These are phyloP conservation scores for Globisporangium irregulare DNA, from an alignment of 352 stramenopile genomes.

Conservation along the genomic window DNA sequence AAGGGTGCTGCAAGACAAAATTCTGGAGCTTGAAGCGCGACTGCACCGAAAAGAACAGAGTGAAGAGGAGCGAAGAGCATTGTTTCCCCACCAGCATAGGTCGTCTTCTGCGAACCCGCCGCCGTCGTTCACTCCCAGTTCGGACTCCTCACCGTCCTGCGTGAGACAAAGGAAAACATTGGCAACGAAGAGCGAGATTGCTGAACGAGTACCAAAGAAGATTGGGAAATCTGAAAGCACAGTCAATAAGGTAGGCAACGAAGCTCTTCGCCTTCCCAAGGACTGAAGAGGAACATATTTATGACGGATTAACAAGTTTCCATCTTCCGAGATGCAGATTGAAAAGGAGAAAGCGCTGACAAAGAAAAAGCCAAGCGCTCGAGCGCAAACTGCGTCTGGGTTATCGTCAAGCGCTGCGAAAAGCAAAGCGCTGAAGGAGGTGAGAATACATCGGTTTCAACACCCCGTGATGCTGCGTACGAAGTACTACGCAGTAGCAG, in stretches of 20 bases:
- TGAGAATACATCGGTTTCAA: neutral
- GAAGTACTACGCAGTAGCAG: too few relatives aligned
- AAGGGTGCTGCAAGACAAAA: constrained; percentile 9
- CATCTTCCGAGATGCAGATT: neutral
- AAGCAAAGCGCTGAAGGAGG: constrained; percentile 19
- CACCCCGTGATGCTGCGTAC: neutral
- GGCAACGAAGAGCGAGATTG: neutral
- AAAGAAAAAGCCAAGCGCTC: constrained; percentile 1
- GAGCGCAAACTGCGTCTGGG: constrained; percentile 1
- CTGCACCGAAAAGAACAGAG: constrained; percentile 14
- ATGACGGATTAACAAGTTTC: neutral
- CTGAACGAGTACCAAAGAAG: neutral
- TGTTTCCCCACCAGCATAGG: constrained; percentile 10
- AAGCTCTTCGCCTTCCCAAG: too few relatives aligned
- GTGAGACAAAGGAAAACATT: neutral
- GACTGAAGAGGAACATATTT: too few relatives aligned
- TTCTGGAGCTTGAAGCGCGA: constrained; percentile 14
- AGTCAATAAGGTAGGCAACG: constrained; percentile 7
- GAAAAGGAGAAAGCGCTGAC: constrained; percentile 4
- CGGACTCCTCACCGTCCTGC: constrained; percentile 7
- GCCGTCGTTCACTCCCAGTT: constrained; percentile 6
- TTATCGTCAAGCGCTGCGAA: constrained; percentile 7
- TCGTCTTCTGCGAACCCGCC: neutral
- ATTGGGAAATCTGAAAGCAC: neutral
- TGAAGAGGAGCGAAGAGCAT: constrained; percentile 13